Evolutionary conservation across 495 filamentous ascomycete genomes (phyloP), one percentile per base, ranked within the genome.

Genomic region (Lepidopterella palustris): DNA sequence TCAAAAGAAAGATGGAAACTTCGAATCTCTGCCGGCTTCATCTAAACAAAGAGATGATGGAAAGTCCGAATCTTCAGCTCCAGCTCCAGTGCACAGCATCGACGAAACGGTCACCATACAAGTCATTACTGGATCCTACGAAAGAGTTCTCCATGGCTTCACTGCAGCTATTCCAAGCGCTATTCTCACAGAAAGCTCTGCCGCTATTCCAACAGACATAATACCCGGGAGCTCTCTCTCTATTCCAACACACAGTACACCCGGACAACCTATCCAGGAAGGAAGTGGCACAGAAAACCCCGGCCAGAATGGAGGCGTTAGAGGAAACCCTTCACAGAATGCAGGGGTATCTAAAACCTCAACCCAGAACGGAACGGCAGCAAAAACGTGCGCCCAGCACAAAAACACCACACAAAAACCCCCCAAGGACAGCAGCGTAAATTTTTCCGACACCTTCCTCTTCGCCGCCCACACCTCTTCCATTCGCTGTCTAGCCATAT

Each of bases 111-210:
- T 54, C 27, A 88, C 83, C 0, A 77, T 97, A 53, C 93, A 97
- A 70, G 86, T 99, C 57, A 79, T 97, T 51, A 88, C 90, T 21
- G 93, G 93, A 18, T 96, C 92, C 58, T 99, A 99, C 75, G 93
- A 99, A 68, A 84, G 90, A 57, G 83, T 92, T 42, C 80, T 99
- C 42, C 93, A 99, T 73, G 95, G 95, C 62, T 80, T 97, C 69
- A 89, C 88, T 0, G 92, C 87, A 5, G 82, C 82, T 0, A 77
- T 96, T 53, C 77, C 79, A 2, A 40, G 18, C 9, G 21, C 23
- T 20, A 45, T 63, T 5, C 31, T 25, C 6, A 23, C 18, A 27
- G 15, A 53, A 29, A 24, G 2, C n/a, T 11, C 13, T 9, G 39
- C 39, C 13, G 3, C 39, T 15, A 20, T 15, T 8, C 21, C 9